Base-by-base conservation (phyloP, 1,284 basidiomycete genomes). In the Ceratobasidium sp. region DNA sequence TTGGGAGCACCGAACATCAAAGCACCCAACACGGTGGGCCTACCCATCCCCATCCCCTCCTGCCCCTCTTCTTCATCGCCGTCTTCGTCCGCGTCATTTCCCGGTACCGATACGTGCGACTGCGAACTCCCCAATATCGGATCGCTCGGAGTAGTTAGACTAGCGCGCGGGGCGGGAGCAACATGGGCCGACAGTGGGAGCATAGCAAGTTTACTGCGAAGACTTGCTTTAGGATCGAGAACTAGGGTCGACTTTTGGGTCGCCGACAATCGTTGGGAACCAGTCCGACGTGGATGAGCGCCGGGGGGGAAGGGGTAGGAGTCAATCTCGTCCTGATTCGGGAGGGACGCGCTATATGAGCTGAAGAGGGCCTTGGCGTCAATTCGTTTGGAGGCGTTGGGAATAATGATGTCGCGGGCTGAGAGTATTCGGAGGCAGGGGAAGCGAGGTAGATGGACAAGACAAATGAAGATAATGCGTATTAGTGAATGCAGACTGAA, bases 261-360 rank as follows among this genome's bases (percentile, higher is more conserved):
- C n/a, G n/a, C n/a, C n/a, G n/a, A n/a, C n/a, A n/a, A n/a, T n/a
- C n/a, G n/a, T 57, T 57, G 54, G 28, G 54, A 57, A 5, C 6
- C n/a, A 5, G 61, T n/a, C 49, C 35, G 26, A 46, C 28, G 61
- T 13, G 63, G 16, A n/a, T 49, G 46, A 14, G 26, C 21, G n/a
- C 63, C 63, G 8, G 63, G 32, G 14, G 63, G 63, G 43, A 66
- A 66, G 18, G 63, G 63, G n/a, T 66, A 66, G 30, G 63, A 66
- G 63, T 66, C 63, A 35, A 66, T 66, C 28, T 66, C 63, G 32
- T 28, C 49, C 32, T 49, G 61, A 52, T 13, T n/a, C 26, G 28
- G 28, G 23, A 41, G 35, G 11, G 57, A 59, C 16, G 63, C 11
- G 30, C 5, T 47, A 43, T 50, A 52, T 8, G 21, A 32, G 49